These are phyloP conservation scores for Ilyonectria mors-panacis DNA, from an alignment of 2,329 filamentous ascomycete genomes.

Conservation along the genomic window DNA sequence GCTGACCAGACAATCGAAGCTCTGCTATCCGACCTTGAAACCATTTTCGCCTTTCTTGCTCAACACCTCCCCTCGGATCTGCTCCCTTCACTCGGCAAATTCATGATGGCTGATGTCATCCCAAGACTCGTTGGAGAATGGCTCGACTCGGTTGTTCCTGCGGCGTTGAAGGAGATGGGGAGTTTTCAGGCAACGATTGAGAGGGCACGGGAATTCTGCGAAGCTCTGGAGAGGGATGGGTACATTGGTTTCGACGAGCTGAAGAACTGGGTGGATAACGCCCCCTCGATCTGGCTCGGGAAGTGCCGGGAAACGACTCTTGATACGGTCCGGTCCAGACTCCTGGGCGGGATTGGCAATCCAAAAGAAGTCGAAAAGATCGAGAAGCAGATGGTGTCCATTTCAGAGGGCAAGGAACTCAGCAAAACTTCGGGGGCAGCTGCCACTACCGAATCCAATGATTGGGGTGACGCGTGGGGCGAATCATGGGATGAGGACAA, in stretches of 20 bases:
- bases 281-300: constrained; percentile 86
- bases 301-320: constrained; percentile 87
- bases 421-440: constrained; percentile 65
- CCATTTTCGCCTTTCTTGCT: constrained; percentile 67
- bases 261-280: constrained; percentile 84
- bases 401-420: constrained; percentile 76
- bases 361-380: constrained; percentile 84
- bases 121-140: constrained; percentile 79
- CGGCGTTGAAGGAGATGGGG: constrained; percentile 78
- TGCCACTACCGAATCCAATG: constrained; percentile 63
- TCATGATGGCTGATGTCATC: constrained; percentile 79
- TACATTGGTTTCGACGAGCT: constrained; percentile 77
- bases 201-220: constrained; percentile 75
- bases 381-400: constrained; percentile 85
- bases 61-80: constrained; percentile 68
- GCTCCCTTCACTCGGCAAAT: constrained; percentile 73
- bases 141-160: constrained; percentile 83
- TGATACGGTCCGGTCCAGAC: constrained; percentile 78
- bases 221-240: constrained; percentile 71
- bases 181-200: constrained; percentile 81
- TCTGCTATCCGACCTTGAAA: constrained; percentile 69
- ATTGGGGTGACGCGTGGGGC: constrained; percentile 86
- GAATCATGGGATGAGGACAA: constrained; percentile 84
- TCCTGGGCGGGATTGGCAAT: constrained; percentile 76
- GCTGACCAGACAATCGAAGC: constrained; percentile 63